These are phyloP conservation scores for Pseudonectria foliicola DNA, from an alignment of 2,329 filamentous ascomycete species.

Conservation along the genomic window DNA sequence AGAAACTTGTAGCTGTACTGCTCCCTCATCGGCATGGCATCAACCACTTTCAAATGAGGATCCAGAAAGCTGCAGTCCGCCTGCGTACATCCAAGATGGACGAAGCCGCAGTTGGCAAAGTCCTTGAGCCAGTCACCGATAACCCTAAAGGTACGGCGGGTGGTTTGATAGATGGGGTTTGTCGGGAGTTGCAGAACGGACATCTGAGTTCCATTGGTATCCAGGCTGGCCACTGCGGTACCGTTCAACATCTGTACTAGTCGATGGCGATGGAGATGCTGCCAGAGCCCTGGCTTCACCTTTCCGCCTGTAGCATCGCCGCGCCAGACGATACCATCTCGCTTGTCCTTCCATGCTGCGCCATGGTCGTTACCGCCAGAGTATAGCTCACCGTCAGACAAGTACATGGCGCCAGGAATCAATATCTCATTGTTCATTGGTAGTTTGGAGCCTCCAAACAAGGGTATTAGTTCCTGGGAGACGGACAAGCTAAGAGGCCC, in stretches of 20 bases:
- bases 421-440: constrained; percentile 58
- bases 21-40: constrained; percentile 34
- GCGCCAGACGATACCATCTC: constrained; percentile 52
- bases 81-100: constrained; percentile 30
- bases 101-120: constrained; percentile 39
- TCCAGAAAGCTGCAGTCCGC: constrained; percentile 33
- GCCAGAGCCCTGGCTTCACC: constrained; percentile 50
- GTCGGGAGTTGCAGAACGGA: constrained; percentile 44
- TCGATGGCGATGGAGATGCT: constrained; percentile 63
- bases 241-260: constrained; percentile 63
- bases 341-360: constrained; percentile 51
- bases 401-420: constrained; percentile 59
- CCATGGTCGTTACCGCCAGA: constrained; percentile 49
- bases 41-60: constrained; percentile 27
- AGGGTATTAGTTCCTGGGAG: constrained; percentile 48
- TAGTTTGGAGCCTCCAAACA: constrained; percentile 57
- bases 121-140: constrained; percentile 35
- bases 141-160: constrained; percentile 22
- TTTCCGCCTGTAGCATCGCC: constrained; percentile 57
- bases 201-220: constrained; percentile 32
- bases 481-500: constrained; percentile 44
- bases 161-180: constrained; percentile 34
- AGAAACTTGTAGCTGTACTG: constrained; percentile 58
- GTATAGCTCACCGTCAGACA: constrained; percentile 50
- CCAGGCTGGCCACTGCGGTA: constrained; percentile 44